Evolutionary conservation across 352 stramenopile genomes (phyloP), one percentile per base, ranked within the genome.

Genomic region (Phytopythium helicoides): DNA sequence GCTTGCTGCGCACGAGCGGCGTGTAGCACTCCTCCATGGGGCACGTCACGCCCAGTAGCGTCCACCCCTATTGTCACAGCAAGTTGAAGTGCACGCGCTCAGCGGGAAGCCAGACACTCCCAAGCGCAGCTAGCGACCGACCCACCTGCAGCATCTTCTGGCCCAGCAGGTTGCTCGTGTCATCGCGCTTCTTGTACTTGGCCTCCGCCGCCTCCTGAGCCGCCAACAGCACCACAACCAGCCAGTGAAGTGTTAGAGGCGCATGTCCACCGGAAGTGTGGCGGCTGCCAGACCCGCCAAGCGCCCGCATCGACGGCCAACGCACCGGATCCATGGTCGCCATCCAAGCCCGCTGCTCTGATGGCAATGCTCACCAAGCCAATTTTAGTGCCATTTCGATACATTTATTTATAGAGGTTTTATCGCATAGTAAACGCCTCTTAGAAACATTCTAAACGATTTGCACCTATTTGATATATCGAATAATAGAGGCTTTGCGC

Each of bases 141-240:
- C 52, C 10, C 18, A 89, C 78, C 68, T 89, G 82, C 28, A 93
- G 66, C 64, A 93, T 87, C 58, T 91, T 91, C 62, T 93, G 76
- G 55, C 76, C 81, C 48, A 93, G 65, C 11, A 81, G 62, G 44
- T 77, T 71, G 66, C 80, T 93, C 28, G 83, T 77, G 50, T 90
- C 78, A 59, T 93, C 81, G 23, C 78, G 76, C 50, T 81, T 84
- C 71, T 81, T 67, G 58, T 81, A 77, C 57, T 76, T 80, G 45
- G 46, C 52, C 52, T 74, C 50, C 28, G 52, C 53, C 23, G 39
- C 38, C 34, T 44, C 25, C 53, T 58, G n/a, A 22, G 34, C 25
- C 31, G 10, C 39, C 19, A 23, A 15, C 40, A 53, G 25, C 46
- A 56, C 25, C 31, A 8, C 39, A 16, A 23, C 14, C 40, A 53